Evolutionary conservation across 176 grass and related monocot genomes (phyloP), one percentile per base, ranked within the genome.

Genomic region (Secale cereale): DNA sequence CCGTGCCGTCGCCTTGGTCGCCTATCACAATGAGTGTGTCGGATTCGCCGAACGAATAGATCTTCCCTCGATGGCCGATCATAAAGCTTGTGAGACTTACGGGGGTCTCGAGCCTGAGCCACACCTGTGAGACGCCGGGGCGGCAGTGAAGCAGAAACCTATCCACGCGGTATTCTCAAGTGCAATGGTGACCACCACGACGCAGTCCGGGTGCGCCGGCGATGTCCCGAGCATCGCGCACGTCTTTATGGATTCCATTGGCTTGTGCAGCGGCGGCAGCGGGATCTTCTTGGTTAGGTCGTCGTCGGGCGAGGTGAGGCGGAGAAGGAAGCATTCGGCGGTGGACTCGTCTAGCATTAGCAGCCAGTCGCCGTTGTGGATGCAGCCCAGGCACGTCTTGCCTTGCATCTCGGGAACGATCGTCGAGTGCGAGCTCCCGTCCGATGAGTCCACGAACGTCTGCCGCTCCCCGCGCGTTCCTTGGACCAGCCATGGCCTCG

Each of bases 371-470:
- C 68, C 22, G 36, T 71, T 41, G 36, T 41, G 68, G 68, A 71
- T 25, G 68, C 35, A 71, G 68, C 68, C 68, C 6, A 71, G 22
- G 68, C 68, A 71, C 68, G 68, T 71, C 68, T 71, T 71, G 36
- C 68, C 36, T 71, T 71, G 68, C 68, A 71, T 41, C 68, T 71
- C 68, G 36, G 68, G 36, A 25, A 71, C 35, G 2, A 71, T 37
- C 36, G 32, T 40, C 10, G 67, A 20, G 68, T 25, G 68, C 36
- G 10, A 71, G 68, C 68, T 71, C 36, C 68, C 68, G 68, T 41
- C 68, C 10, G 36, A 71, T 22, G 68, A 71, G 68, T 71, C 36
- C 2, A 68, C 17, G 65, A 68, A 68, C 31, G 65, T 68, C 65
- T 22, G 65, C 65, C 65, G 68, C 36, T 41, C 68, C 36, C 68